phyloP scores from a whole-genome alignment of 2,329 filamentous ascomycete species.

The Scopulariopsis brevicaulis region DNA sequence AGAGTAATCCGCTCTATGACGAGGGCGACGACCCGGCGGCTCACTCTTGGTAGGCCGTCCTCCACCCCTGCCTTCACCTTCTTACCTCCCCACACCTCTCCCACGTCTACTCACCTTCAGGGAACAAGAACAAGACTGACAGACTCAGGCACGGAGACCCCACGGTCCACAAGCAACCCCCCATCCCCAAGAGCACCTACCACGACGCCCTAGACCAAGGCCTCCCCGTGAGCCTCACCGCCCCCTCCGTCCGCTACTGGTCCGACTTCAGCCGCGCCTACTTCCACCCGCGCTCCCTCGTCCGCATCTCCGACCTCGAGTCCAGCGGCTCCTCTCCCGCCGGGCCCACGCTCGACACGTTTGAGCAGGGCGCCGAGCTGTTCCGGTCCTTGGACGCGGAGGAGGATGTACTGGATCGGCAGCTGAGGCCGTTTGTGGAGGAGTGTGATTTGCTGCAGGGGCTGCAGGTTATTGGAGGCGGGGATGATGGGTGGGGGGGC shows the following conservation, averaged over 20 bases:
- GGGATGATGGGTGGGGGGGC: slow-evolving; percentile 74
- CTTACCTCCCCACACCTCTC: slow-evolving; percentile 1
- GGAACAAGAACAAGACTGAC: background rate
- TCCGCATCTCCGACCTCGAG: slow-evolving; percentile 82
- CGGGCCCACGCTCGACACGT: slow-evolving; percentile 52
- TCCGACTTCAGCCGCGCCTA: slow-evolving; percentile 91
- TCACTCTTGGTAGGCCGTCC: background rate
- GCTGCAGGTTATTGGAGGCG: slow-evolving; percentile 61
- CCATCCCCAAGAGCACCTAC: slow-evolving; percentile 63
- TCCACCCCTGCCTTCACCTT: background rate
- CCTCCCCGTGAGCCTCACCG: slow-evolving; percentile 47
- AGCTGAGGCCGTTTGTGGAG: slow-evolving; percentile 78
- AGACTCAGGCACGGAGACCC: slow-evolving; percentile 51
- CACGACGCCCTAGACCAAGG: slow-evolving; percentile 71
- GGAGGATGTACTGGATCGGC: slow-evolving; percentile 80
- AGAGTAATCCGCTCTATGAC: slow-evolving; percentile 83
- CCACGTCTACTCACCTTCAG: background rate
- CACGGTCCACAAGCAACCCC: slow-evolving; percentile 55
- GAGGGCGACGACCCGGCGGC: slow-evolving; percentile 15
- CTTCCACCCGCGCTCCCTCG: slow-evolving; percentile 78
- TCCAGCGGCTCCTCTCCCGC: slow-evolving; percentile 48
- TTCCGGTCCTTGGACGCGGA: slow-evolving; percentile 65
- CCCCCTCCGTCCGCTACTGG: slow-evolving; percentile 80
- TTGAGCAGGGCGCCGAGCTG: slow-evolving; percentile 61
- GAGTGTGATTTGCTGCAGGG: slow-evolving; percentile 91